A percentile compares a stretch with the other conserved stretches of the same genome.
Evolutionary conservation across 2,329 filamentous ascomycete genomes (phyloP).

Genomic region (Nemania sp.): DNA sequence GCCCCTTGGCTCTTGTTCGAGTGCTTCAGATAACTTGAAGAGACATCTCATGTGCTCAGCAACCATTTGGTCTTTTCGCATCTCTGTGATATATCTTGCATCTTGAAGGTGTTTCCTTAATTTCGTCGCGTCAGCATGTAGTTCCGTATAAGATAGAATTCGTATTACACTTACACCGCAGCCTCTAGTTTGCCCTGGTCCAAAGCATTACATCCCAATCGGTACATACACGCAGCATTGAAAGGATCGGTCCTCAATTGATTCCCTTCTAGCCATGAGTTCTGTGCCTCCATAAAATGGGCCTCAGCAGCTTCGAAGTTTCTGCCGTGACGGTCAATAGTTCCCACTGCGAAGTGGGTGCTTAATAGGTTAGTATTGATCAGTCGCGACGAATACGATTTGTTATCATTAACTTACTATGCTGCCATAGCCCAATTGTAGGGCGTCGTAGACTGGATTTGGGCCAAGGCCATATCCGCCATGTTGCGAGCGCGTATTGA

Average conservation of each 20-base stretch:
- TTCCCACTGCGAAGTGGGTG: not conserved
- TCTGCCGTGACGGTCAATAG: not conserved
- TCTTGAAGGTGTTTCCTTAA: not conserved
- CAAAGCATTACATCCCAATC: not conserved
- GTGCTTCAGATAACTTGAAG: not conserved
- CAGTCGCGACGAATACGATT: too few species aligned
- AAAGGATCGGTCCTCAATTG: not conserved
- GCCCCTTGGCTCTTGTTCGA: not conserved
- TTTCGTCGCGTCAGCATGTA: not conserved
- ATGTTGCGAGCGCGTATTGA: too few species aligned
- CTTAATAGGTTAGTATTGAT: too few species aligned
- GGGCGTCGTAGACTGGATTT: too few species aligned
- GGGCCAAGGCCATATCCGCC: too few species aligned
- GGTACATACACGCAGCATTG: constrained; percentile 1
- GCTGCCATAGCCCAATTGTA: not conserved
- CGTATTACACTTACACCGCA: not conserved
- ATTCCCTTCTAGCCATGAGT: not conserved
- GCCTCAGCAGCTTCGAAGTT: not conserved
- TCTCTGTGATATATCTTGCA: not conserved
- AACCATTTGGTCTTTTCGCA: not conserved
- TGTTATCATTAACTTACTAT: too few species aligned
- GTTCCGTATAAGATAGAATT: not conserved
- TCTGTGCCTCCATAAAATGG: not conserved
- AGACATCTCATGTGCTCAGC: not conserved
- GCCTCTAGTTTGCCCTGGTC: not conserved